phyloP scores from a whole-genome alignment of 495 filamentous ascomycete genomes.

The Lentithecium fluviatile region DNA sequence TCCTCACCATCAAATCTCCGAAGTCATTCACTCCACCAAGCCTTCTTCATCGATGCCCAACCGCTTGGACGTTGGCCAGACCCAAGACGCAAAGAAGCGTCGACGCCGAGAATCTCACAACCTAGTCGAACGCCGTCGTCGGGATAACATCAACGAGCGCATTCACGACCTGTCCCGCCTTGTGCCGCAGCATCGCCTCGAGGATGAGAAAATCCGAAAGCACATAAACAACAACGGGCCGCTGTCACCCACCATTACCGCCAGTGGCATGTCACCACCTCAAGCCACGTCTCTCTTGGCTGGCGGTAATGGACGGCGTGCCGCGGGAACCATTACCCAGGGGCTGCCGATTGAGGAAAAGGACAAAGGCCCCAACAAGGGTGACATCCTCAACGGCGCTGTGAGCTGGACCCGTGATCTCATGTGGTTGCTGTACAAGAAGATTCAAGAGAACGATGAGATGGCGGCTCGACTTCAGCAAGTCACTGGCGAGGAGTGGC shows the following conservation, averaged over 20 bases:
- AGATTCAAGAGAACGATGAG: slow-evolving; percentile 84
- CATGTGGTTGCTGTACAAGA: slow-evolving; percentile 91
- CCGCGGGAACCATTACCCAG: slow-evolving; percentile 85
- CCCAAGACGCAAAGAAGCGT: slow-evolving; percentile 90
- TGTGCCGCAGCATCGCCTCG: slow-evolving; percentile 86
- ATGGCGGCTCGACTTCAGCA: slow-evolving; percentile 69
- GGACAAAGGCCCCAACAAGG: slow-evolving; percentile 98
- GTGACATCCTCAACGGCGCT: slow-evolving; percentile 94
- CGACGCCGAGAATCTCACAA: slow-evolving; percentile 93
- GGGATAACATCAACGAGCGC: slow-evolving; percentile 97
- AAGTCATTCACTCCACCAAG: slow-evolving; percentile 66
- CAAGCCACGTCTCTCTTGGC: slow-evolving; percentile 89
- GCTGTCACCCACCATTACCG: slow-evolving; percentile 73
- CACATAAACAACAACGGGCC: slow-evolving; percentile 87
- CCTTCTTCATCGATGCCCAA: slow-evolving; percentile 67
- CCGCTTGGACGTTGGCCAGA: slow-evolving; percentile 51
- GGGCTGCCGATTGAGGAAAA: slow-evolving; percentile 93
- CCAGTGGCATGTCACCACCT: slow-evolving; percentile 59
- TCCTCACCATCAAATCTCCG: slow-evolving; percentile 63
- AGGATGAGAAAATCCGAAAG: slow-evolving; percentile 96
- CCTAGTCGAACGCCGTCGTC: slow-evolving; percentile 85
- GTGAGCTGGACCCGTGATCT: slow-evolving; percentile 96
- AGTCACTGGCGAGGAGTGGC: slow-evolving; percentile 65
- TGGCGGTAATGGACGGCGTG: slow-evolving; percentile 77
- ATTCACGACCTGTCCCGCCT: slow-evolving; percentile 95